A percentile compares a stretch with the other conserved stretches of the same genome.
Conservation (phyloP, 495 filamentous ascomycete genomes). For the Penicillium fimorum region DNA sequence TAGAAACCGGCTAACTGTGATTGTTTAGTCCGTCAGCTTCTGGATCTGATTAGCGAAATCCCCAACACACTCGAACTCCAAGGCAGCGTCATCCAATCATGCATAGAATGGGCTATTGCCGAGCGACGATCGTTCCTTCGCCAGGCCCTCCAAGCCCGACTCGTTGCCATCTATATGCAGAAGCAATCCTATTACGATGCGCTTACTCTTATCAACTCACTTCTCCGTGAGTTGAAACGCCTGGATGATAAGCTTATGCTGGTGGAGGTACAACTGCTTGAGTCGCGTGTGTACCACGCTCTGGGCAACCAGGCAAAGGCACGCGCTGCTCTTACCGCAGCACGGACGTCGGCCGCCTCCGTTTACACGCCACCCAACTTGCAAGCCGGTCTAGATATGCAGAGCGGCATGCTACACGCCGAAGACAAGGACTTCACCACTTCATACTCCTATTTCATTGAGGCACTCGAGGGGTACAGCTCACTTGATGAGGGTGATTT, state of each 20-base stretch:
- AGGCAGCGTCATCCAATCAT: conserved; percentile 89
- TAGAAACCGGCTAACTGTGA: not conserved
- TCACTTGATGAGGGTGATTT: conserved; percentile 81
- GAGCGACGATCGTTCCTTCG: conserved; percentile 92
- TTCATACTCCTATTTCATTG: conserved; percentile 97
- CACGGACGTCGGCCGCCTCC: conserved; percentile 89
- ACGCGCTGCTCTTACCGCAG: conserved; percentile 89
- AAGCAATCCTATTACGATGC: conserved; percentile 97
- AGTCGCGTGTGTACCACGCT: conserved; percentile 95
- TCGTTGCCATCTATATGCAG: conserved; percentile 90
- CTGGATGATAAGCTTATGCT: conserved; percentile 97
- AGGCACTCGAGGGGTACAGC: conserved; percentile 95
- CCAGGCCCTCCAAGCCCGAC: conserved; percentile 94
- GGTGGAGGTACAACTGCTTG: conserved; percentile 97
- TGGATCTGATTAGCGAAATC: conserved; percentile 91
- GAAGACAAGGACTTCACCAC: conserved; percentile 99
- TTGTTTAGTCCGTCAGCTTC: conserved; percentile 81
- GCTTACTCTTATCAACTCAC: conserved; percentile 90
- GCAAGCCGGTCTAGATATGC: conserved; percentile 97
- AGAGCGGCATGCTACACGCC: conserved; percentile 96
- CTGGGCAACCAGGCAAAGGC: conserved; percentile 96
- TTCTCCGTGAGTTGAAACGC: conserved; percentile 93
- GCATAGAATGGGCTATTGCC: conserved; percentile 97
- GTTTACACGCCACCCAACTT: conserved; percentile 95
- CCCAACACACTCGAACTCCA: conserved; percentile 92